Percentiles rank a stretch among this genome's conserved stretches.
These are phyloP conservation scores for Trametes pubescens DNA, from an alignment of 1,284 basidiomycete genomes.

Conservation along the genomic window DNA sequence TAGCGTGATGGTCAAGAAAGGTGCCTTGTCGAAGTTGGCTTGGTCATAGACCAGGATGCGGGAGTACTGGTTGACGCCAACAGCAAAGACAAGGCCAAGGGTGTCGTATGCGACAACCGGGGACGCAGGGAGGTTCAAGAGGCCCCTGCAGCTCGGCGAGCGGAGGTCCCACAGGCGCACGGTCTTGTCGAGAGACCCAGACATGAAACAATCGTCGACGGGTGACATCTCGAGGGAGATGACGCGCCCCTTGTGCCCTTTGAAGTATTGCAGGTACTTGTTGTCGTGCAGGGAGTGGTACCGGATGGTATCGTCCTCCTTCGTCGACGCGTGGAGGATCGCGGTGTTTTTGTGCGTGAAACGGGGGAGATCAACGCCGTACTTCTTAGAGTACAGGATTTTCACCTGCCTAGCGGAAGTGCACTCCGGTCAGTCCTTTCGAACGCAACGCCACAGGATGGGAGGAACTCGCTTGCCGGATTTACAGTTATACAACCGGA, in stretches of 20 bases:
- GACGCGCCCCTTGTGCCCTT: slow-evolving; percentile 91
- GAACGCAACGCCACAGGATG: slow-evolving; percentile 34
- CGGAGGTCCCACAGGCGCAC: slow-evolving; percentile 98
- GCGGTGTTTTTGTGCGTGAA: slow-evolving; percentile 92
- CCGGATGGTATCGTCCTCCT: slow-evolving; percentile 93
- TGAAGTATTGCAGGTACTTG: slow-evolving; percentile 95
- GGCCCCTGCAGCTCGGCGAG: slow-evolving; percentile 75
- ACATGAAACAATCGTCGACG: slow-evolving; percentile 95
- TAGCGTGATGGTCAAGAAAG: slow-evolving; percentile 86
- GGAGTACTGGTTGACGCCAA: slow-evolving; percentile 88
- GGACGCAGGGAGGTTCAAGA: slow-evolving; percentile 74
- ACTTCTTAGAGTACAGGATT: slow-evolving; percentile 92
- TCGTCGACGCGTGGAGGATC: slow-evolving; percentile 93
- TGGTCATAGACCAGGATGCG: slow-evolving; percentile 91
- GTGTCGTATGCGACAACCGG: slow-evolving; percentile 93
- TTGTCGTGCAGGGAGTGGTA: slow-evolving; percentile 97
- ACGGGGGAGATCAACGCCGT: slow-evolving; percentile 92
- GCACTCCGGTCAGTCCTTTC: slow-evolving; percentile 38
- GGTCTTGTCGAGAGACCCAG: slow-evolving; percentile 92
- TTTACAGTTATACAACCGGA: slow-evolving; percentile 89
- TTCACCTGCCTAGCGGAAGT: slow-evolving; percentile 66
- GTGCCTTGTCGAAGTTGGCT: slow-evolving; percentile 89
- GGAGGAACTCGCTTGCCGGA: slow-evolving; percentile 86
- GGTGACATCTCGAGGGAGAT: slow-evolving; percentile 93
- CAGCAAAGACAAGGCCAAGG: slow-evolving; percentile 91